Evolutionary conservation across 768 basidiomycete genomes (phyloP).

Genomic region (Tulasnella sp.): DNA sequence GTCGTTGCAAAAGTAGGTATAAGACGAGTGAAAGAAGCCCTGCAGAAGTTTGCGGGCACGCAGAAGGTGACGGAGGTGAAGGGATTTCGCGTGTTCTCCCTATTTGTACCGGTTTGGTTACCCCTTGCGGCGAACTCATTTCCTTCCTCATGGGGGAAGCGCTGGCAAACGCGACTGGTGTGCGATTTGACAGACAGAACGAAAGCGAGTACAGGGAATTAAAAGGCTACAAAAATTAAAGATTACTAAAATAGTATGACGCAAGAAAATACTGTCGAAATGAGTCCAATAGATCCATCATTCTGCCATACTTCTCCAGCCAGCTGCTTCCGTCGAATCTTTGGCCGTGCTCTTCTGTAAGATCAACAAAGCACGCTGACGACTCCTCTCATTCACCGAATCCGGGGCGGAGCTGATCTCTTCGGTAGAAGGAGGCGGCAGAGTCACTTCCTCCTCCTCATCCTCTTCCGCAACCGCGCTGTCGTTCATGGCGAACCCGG

Average conservation of each 20-base stretch:
- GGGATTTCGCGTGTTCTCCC: not conserved
- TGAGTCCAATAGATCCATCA: not conserved
- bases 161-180: not conserved
- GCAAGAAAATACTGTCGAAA: not conserved
- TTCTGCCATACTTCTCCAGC: slow-evolving; percentile 16
- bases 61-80: not conserved
- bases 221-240: not conserved
- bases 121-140: not conserved
- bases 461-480: slow-evolving; percentile 11
- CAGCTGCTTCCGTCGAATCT: not conserved
- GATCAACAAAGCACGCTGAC: slow-evolving; percentile 10
- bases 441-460: slow-evolving; percentile 1
- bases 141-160: not conserved
- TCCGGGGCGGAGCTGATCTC: slow-evolving; percentile 1
- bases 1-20: not conserved
- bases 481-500: not conserved
- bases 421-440: not conserved
- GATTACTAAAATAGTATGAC: not conserved
- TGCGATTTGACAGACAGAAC: too few relatives aligned
- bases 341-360: slow-evolving; percentile 11
- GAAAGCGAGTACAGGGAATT: too few relatives aligned
- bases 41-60: not conserved
- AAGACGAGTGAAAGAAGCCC: not conserved
- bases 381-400: not conserved
- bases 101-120: not conserved